Base-by-base conservation (phyloP, 768 basidiomycete species). In the Termitomyces heimii region DNA sequence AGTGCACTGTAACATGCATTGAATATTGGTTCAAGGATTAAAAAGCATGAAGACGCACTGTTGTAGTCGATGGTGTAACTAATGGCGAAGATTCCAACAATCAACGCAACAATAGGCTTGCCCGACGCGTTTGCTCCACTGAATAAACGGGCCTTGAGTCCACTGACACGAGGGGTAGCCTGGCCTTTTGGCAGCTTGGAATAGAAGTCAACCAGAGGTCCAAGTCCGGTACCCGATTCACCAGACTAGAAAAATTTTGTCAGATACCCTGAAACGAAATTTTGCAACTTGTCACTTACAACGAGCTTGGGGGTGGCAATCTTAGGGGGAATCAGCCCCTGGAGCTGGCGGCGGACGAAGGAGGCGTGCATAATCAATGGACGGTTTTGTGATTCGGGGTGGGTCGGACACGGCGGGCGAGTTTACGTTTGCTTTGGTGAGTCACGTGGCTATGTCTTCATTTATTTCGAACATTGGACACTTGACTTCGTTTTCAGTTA, bases 161-260 rank as follows among this genome's bases (percentile, higher is more conserved):
- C 91, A 54, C 74, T 74, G 53, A 79, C 75, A 20, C 84, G 75
- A 39, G 78, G 68, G 18, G 90, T 77, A 35, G 85, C 82, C 40
- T 83, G 77, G 46, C 95, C 95, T 72, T 98, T 98, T 62, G 94
- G 96, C 50, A 98, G 83, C 74, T 93, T 95, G 59, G 91, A 94
- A 80, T 98, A 98, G 75, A 97, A 98, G 64, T 92, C 85, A 62
- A 97, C 93, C 68, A 98, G 88, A 32, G 86, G 85, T 57, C 81
- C 77, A 53, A 96, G 88, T 60, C 90, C 85, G 44, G 83, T 84
- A 44, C 92, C 92, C 54, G 89, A 83, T 55, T 87, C 89, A 53
- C 90, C 84, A 54, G 90, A 85, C 93, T 94, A 59, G 53, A 57
- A 63, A 50, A 66, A 55, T 59, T 61, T 52, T 35, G 50, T 43